A percentile compares a stretch with the other conserved stretches of the same genome.
Conservation (phyloP, 495 filamentous ascomycete genomes). For the Penicillium ochrochloron region DNA sequence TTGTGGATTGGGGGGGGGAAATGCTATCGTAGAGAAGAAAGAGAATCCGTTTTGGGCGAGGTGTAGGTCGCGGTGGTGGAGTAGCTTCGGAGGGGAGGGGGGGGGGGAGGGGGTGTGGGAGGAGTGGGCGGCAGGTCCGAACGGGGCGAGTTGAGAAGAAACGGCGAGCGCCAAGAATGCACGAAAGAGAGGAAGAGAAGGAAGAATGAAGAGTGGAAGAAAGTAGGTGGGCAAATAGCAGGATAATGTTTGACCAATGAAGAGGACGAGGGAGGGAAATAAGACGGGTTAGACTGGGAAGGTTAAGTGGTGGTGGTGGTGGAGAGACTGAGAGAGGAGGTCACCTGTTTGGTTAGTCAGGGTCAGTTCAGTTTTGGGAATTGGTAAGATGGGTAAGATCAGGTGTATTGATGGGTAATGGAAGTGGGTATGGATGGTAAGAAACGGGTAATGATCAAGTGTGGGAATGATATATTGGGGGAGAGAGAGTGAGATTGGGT, state of each 20-base stretch:
- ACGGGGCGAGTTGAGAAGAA: conserved; percentile 33
- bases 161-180: conserved; percentile 34
- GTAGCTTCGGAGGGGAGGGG: conserved; percentile 29
- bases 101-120: conserved; percentile 25
- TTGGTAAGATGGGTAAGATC: not conserved
- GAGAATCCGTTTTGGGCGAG: conserved; percentile 36
- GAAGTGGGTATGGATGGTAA: not conserved
- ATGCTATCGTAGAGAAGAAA: conserved; percentile 36
- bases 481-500: not conserved
- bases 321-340: not conserved
- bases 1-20: conserved; percentile 24
- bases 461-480: not conserved
- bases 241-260: conserved; percentile 18
- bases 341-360: conserved; percentile 9
- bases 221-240: conserved; percentile 9
- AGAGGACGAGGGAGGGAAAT: conserved; percentile 5
- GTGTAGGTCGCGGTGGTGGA: conserved; percentile 33
- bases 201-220: not conserved
- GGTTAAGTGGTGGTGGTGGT: conserved; percentile 10
- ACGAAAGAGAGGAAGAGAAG: conserved; percentile 11
- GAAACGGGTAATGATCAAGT: not conserved
- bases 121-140: conserved; percentile 36
- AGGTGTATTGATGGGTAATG: not conserved
- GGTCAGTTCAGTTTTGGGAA: not conserved
- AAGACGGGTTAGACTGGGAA: conserved; percentile 12